A percentile compares a stretch with the other conserved stretches of the same genome.
Conservation (phyloP, 2,329 filamentous ascomycete species). For the Lanzia echinophila region DNA sequence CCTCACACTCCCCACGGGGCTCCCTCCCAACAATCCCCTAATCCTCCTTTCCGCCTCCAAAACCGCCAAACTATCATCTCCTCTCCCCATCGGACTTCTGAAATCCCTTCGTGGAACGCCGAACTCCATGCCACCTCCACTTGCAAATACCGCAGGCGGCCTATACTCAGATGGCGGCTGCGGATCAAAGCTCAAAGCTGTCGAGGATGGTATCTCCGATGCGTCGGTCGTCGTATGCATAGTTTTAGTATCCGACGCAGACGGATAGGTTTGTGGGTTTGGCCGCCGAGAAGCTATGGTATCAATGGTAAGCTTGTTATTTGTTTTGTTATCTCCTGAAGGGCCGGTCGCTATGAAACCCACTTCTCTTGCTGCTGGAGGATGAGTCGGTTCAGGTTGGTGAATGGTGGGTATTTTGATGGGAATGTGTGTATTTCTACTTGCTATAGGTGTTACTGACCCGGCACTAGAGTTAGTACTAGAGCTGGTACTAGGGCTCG, state of each 20-base stretch:
- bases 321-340: neutral
- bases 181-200: neutral
- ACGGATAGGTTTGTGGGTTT: neutral
- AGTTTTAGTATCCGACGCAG: neutral
- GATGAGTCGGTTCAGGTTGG: too few species aligned
- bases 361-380: neutral
- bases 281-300: neutral
- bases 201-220: neutral
- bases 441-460: neutral
- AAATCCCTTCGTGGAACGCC: neutral
- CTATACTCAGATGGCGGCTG: neutral
- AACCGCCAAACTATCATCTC: neutral
- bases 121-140: neutral
- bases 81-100: neutral
- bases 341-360: neutral
- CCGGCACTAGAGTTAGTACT: too few species aligned
- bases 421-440: neutral
- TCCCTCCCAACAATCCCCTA: slow-evolving; percentile 2
- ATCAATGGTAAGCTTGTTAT: too few species aligned
- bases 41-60: slow-evolving; percentile 1
- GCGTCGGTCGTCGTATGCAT: neutral
- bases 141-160: neutral
- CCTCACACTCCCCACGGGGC: neutral
- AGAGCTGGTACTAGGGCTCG: too few species aligned
- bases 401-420: neutral